Base-by-base conservation (phyloP, 352 stramenopile species). In the Phytophthora vignae region DNA sequence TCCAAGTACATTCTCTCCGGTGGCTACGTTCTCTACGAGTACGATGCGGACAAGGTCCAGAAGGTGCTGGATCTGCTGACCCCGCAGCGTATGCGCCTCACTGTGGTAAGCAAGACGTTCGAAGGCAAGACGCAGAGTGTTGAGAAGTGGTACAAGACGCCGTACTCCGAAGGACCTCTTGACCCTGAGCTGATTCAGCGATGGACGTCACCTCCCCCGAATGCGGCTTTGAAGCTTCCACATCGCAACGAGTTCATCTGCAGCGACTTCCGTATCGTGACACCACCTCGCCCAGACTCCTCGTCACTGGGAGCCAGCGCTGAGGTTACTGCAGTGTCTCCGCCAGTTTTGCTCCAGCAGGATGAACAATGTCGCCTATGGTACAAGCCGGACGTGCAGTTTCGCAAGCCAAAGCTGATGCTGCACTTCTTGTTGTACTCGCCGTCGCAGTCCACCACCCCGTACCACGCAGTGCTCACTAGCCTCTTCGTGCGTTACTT, bases 341-440 rank as follows among this genome's bases (percentile, higher is more conserved):
- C 68, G 10, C 82, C 83, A 11, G 17, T 80, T 44, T 55, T 90
- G 12, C 27, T 93, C 12, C 81, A 76, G 17, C 64, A 90, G 8
- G 82, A 91, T 55, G 75, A 79, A 5, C 58, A 71, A 2, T 86
- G 77, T n/a, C 83, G 86, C 1, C 44, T 94, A 21, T 96, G 88
- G 90, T 96, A 92, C 82, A 97, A 98, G 69, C 81, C 88, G 0
- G 93, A 98, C 69, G 87, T 84, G n/a, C 74, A 90, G 22, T 98
- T 98, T 78, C 76, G 83, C 59, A 98, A 98, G 74, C 94, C 94
- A 3, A 98, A 98, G 72, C 71, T 97, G 14, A 94, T 95, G 72
- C 71, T 98, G 22, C 92, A 91, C 57, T 92, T 95, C 44, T 50
- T 86, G 48, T 77, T 98, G 11, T 83, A 90, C 75, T 85, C 83